phyloP scores from a whole-genome alignment of 805 yeast genomes.

The Metschnikowia kofuensis region DNA sequence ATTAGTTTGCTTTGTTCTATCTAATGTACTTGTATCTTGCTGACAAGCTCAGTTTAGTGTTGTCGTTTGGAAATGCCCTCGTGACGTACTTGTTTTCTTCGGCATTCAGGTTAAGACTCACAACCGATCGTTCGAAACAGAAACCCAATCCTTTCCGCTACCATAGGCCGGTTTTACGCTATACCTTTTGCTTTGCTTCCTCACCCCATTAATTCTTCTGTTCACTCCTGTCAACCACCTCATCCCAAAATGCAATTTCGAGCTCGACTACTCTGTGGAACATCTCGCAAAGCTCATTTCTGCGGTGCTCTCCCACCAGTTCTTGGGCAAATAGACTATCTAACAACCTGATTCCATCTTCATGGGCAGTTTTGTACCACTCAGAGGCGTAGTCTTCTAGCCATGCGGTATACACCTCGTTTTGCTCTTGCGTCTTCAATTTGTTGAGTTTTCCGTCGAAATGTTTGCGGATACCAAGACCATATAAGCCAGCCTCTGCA shows the following conservation, averaged over 20 bases:
- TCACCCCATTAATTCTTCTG: not conserved
- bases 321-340: constrained; percentile 35
- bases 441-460: constrained; percentile 21
- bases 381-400: constrained; percentile 57
- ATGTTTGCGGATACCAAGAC: constrained; percentile 17
- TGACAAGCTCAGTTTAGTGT: no score
- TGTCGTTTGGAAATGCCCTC: no score
- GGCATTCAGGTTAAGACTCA: no score
- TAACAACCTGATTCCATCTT: constrained; percentile 47
- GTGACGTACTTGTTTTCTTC: no score
- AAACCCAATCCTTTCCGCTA: no score
- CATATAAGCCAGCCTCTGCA: constrained; percentile 50
- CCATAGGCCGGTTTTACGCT: not conserved
- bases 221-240: constrained; percentile 19
- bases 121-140: no score
- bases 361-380: constrained; percentile 54
- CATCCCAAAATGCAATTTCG: constrained; percentile 72
- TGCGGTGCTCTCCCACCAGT: constrained; percentile 39
- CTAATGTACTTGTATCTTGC: no score
- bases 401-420: constrained; percentile 51
- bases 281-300: constrained; percentile 52
- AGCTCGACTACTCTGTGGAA: constrained; percentile 57
- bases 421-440: constrained; percentile 15
- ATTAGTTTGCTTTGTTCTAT: no score
- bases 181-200: not conserved